phyloP scores from a whole-genome alignment of 2,329 filamentous ascomycete species.

The Aspergillus piperis region DNA sequence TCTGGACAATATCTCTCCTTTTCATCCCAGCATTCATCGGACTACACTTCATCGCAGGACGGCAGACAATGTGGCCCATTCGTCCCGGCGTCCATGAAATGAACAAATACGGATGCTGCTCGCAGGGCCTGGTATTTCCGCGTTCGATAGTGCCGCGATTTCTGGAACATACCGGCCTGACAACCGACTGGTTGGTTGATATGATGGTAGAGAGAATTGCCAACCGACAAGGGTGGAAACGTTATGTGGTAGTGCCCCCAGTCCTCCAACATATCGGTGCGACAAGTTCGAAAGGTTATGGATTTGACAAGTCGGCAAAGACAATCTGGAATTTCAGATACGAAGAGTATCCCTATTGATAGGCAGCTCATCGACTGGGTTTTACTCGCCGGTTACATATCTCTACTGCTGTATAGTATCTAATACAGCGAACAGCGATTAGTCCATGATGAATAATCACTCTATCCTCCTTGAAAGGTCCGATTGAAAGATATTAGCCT shows the following conservation, averaged over 20 bases:
- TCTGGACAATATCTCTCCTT: slow-evolving; percentile 30
- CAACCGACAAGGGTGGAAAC: slow-evolving; percentile 10
- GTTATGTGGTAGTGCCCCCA: slow-evolving; percentile 15
- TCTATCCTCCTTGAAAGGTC: no score
- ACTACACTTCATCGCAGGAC: slow-evolving; percentile 46
- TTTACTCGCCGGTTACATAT: no score
- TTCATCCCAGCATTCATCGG: slow-evolving; percentile 30
- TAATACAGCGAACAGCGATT: no score
- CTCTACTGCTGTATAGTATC: no score
- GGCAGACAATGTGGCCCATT: slow-evolving; percentile 39
- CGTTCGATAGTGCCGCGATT: slow-evolving; percentile 19
- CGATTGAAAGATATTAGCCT: no score
- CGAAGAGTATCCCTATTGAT: slow-evolving; percentile 10
- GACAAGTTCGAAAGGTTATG: slow-evolving; percentile 19
- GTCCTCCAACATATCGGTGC: slow-evolving; percentile 20
- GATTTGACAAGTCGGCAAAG: slow-evolving; percentile 16
- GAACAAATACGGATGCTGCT: slow-evolving; percentile 46
- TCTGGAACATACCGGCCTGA: slow-evolving; percentile 13
- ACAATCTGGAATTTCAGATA: slow-evolving; percentile 20
- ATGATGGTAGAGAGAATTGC: slow-evolving; percentile 22
- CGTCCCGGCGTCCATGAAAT: slow-evolving; percentile 41
- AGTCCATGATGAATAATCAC: no score
- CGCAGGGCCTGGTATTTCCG: slow-evolving; percentile 47
- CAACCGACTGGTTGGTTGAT: slow-evolving; percentile 18
- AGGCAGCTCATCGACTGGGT: no score